Percentiles rank a stretch among this genome's conserved stretches.
Evolutionary conservation across 495 filamentous ascomycete species (phyloP).

Genomic region (Penicillium soppii): DNA sequence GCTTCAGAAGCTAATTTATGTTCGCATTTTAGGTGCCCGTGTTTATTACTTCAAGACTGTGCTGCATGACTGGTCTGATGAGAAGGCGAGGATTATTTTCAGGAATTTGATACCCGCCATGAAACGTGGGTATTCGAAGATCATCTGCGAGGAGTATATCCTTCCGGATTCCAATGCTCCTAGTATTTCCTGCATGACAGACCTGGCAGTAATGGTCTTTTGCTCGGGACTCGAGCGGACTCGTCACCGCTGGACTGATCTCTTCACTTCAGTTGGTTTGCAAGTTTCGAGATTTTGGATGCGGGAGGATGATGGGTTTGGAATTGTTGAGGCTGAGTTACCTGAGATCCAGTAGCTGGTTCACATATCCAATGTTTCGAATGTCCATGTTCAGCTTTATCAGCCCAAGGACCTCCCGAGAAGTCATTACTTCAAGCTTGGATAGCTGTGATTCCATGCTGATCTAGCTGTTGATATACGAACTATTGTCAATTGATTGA

Average conservation of each 20-base stretch:
- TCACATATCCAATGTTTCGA: too few relatives aligned
- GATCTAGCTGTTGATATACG: too few relatives aligned
- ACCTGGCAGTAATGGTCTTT: constrained; percentile 41
- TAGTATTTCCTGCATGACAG: constrained; percentile 18
- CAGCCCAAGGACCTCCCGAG: too few relatives aligned
- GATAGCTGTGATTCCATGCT: too few relatives aligned
- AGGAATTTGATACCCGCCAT: constrained; percentile 33
- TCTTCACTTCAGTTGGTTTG: constrained; percentile 38
- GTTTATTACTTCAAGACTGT: constrained; percentile 48
- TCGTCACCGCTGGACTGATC: constrained; percentile 35
- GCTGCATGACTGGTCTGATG: constrained; percentile 50
- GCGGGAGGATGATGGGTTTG: constrained; percentile 32
- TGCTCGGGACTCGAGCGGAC: constrained; percentile 40
- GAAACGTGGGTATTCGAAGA: constrained; percentile 40
- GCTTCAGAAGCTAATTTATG: too few relatives aligned
- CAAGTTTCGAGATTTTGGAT: constrained; percentile 27
- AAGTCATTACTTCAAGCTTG: too few relatives aligned
- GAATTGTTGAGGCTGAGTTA: constrained; percentile 42
- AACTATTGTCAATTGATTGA: too few relatives aligned
- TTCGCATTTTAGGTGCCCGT: constrained; percentile 30
- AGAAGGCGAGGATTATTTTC: constrained; percentile 37
- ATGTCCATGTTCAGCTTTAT: too few relatives aligned
- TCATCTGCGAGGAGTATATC: constrained; percentile 39
- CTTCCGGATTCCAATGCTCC: constrained; percentile 25
- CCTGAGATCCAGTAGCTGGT: too few relatives aligned